A percentile compares a stretch with the other conserved stretches of the same genome.
These are phyloP conservation scores for Elymus sibiricus DNA, from an alignment of 176 grass and related monocot genomes.

Conservation along the genomic window DNA sequence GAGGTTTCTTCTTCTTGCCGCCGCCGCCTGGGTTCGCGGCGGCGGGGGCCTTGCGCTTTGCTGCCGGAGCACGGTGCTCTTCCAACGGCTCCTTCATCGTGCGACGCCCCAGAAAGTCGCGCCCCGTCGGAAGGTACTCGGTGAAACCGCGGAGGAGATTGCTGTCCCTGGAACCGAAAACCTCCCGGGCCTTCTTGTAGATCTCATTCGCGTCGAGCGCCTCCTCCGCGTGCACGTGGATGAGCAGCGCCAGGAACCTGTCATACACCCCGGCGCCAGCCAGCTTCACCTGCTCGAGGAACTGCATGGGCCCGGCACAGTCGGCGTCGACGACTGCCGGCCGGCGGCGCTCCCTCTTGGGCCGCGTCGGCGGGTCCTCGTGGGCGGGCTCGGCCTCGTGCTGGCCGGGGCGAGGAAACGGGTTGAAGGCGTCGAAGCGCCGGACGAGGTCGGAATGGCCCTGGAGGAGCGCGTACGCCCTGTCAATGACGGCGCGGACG, in stretches of 20 bases:
- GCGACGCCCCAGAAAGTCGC: not conserved
- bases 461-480: not conserved
- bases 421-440: not conserved
- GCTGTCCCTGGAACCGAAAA: not conserved
- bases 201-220: not conserved
- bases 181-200: not conserved
- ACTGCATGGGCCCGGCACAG: no score
- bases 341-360: not conserved
- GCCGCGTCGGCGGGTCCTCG: not conserved
- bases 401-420: not conserved
- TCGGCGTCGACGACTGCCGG: no score
- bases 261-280: not conserved
- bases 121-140: not conserved
- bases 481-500: not conserved
- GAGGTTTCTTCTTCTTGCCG: not conserved
- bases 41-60: not conserved
- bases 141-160: not conserved
- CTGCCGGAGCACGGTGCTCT: not conserved
- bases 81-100: not conserved
- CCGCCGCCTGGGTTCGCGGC: not conserved
- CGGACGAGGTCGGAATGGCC: not conserved
- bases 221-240: rapidly evolving
- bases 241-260: not conserved
- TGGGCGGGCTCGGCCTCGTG: not conserved
- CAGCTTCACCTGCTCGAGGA: not conserved